These are phyloP conservation scores for Geosmithia flava DNA, from an alignment of 2,329 filamentous ascomycete genomes.

Conservation along the genomic window DNA sequence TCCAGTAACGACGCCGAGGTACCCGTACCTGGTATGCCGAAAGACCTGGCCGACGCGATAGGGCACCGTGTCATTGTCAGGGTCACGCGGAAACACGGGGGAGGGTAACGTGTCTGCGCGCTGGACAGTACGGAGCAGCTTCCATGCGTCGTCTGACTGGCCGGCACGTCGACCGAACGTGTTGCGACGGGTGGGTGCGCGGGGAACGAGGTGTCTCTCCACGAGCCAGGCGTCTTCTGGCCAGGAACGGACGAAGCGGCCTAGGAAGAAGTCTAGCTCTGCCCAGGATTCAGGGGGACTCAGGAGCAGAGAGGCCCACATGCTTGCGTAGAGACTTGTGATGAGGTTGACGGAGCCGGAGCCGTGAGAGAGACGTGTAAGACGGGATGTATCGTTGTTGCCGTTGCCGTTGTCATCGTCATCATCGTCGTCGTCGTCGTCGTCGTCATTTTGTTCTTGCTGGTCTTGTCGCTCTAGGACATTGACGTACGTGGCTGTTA, in stretches of 20 bases:
- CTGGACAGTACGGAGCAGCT: neutral
- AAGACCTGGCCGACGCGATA: slow-evolving; percentile 77
- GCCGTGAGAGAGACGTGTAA: slow-evolving; percentile 21
- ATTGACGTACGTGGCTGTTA: slow-evolving; percentile 48
- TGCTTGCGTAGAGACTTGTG: slow-evolving; percentile 55
- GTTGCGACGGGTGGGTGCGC: neutral
- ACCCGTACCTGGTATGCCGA: slow-evolving; percentile 66
- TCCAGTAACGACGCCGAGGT: slow-evolving; percentile 74
- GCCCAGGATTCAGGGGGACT: slow-evolving; percentile 32
- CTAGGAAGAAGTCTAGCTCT: slow-evolving; percentile 51
- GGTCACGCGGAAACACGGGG: slow-evolving; percentile 10
- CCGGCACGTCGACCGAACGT: neutral
- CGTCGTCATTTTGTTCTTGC: neutral
- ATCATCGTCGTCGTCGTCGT: too few species aligned
- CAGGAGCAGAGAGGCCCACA: slow-evolving; percentile 58
- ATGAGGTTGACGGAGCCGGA: slow-evolving; percentile 31
- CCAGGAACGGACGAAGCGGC: slow-evolving; percentile 19
- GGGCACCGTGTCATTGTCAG: slow-evolving; percentile 10
- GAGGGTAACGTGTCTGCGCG: neutral
- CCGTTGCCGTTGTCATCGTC: too few species aligned
- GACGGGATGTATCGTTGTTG: slow-evolving; percentile 9
- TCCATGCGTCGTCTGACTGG: neutral
- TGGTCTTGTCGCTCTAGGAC: slow-evolving; percentile 14
- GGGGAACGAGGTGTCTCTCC: slow-evolving; percentile 45
- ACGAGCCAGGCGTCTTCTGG: slow-evolving; percentile 62